A percentile compares a stretch with the other conserved stretches of the same genome.
Conservation (phyloP, 2,329 filamentous ascomycete species). For the Aspergillus persii region DNA sequence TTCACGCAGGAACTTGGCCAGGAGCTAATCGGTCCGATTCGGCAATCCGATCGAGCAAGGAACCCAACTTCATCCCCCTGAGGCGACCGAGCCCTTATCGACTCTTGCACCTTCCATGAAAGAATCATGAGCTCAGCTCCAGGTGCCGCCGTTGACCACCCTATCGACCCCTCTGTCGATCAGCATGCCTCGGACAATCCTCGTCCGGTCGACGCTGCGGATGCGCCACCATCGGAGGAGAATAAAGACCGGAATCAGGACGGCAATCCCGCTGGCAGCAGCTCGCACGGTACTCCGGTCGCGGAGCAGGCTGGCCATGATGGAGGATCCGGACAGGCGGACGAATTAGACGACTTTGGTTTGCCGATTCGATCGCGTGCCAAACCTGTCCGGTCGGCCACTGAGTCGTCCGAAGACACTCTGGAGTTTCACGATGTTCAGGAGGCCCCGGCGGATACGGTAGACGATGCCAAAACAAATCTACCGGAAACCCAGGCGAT, state of each 20-base stretch:
- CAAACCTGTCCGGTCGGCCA: slow-evolving; percentile 14
- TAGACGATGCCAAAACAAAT: neutral
- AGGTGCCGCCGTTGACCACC: slow-evolving; percentile 26
- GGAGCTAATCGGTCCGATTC: slow-evolving; percentile 4
- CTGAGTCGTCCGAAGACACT: slow-evolving; percentile 14
- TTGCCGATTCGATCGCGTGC: slow-evolving; percentile 34
- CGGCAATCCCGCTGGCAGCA: slow-evolving; percentile 7
- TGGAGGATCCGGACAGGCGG: slow-evolving; percentile 11
- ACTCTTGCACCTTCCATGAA: slow-evolving; percentile 20
- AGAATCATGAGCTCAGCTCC: slow-evolving; percentile 29
- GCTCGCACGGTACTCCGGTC: slow-evolving; percentile 4
- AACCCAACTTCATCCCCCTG: neutral
- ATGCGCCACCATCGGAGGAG: slow-evolving; percentile 6
- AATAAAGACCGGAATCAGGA: slow-evolving; percentile 17
- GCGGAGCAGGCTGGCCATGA: slow-evolving; percentile 4
- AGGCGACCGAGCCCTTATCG: neutral
- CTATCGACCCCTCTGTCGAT: slow-evolving; percentile 24
- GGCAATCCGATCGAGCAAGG: slow-evolving; percentile 6
- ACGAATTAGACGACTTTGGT: slow-evolving; percentile 40
- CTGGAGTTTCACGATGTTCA: slow-evolving; percentile 23
- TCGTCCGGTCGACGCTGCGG: slow-evolving; percentile 7
- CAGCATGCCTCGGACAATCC: slow-evolving; percentile 12
- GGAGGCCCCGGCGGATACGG: slow-evolving; percentile 3
- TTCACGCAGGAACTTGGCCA: slow-evolving; percentile 14
- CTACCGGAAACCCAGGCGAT: neutral